Conservation (phyloP, 495 filamentous ascomycete genomes). For the Penicillium pancosmium region DNA sequence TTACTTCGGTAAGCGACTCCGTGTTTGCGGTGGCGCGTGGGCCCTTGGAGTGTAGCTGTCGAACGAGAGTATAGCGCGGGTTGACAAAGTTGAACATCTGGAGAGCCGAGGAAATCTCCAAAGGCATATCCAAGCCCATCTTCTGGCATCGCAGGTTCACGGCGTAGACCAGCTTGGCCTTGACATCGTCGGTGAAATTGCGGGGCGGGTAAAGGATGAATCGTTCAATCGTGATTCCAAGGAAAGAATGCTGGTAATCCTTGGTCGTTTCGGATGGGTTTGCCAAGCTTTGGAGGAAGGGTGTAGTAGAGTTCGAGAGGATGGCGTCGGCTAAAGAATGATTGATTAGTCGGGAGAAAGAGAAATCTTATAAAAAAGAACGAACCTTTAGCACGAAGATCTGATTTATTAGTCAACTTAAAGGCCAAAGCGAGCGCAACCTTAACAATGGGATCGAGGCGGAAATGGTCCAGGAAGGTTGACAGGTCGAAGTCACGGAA, state of each 20-base stretch:
- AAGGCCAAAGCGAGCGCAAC: slow-evolving; percentile 87
- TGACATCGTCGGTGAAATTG: slow-evolving; percentile 76
- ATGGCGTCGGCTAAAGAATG: slow-evolving; percentile 70
- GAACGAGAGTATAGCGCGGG: slow-evolving; percentile 65
- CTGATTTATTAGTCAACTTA: slow-evolving; percentile 73
- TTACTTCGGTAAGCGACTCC: slow-evolving; percentile 61
- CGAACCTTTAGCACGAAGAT: slow-evolving; percentile 87
- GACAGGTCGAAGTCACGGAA: slow-evolving; percentile 94
- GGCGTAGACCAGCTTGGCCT: slow-evolving; percentile 66
- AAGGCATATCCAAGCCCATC: slow-evolving; percentile 61
- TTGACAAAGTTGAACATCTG: slow-evolving; percentile 72
- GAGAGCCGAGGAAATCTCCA: slow-evolving; percentile 72
- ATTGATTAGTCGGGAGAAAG: not conserved
- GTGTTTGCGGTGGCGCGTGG: slow-evolving; percentile 57
- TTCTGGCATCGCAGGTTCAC: slow-evolving; percentile 68
- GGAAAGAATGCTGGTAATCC: slow-evolving; percentile 64
- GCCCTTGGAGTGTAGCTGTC: slow-evolving; percentile 77
- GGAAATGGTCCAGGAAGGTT: slow-evolving; percentile 91
- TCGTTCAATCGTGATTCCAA: slow-evolving; percentile 77
- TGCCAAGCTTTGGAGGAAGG: slow-evolving; percentile 73
- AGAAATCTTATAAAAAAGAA: not conserved
- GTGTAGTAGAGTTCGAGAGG: slow-evolving; percentile 69
- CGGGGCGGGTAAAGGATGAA: slow-evolving; percentile 80
- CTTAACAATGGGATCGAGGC: slow-evolving; percentile 83
- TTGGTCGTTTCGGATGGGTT: slow-evolving; percentile 58